Conservation (phyloP, 805 yeast genomes). For the Ogataea naganishii region DNA sequence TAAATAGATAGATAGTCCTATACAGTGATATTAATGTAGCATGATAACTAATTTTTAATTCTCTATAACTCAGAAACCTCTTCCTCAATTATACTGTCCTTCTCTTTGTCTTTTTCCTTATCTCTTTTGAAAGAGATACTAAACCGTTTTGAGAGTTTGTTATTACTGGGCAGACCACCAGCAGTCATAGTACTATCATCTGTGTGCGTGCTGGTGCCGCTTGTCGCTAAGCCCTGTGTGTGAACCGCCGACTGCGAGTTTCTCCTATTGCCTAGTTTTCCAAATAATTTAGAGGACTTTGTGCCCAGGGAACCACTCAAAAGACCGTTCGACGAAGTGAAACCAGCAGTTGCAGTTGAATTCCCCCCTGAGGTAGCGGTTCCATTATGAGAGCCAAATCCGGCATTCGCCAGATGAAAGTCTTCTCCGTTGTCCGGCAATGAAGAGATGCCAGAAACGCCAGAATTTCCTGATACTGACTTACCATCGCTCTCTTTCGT, state of each 20-base stretch:
- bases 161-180: constrained; percentile 5
- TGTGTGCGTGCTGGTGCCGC: not conserved
- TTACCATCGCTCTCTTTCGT: constrained; percentile 16
- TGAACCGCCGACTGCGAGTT: constrained; percentile 10
- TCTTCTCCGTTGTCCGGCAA: constrained; percentile 9
- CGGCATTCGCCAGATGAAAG: constrained; percentile 3
- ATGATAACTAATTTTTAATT: too few relatives aligned
- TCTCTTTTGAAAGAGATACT: constrained; percentile 22
- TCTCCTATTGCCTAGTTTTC: constrained; percentile 19
- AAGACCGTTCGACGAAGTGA: constrained; percentile 5
- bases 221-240: constrained; percentile 4
- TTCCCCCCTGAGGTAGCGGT: constrained; percentile 2
- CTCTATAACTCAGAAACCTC: constrained; percentile 13
- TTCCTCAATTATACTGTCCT: constrained; percentile 9
- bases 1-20: too few relatives aligned
- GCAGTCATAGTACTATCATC: not conserved
- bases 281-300: constrained; percentile 22
- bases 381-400: constrained; percentile 1
- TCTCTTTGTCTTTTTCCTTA: constrained; percentile 16
- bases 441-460: constrained; percentile 4
- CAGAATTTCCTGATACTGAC: too few relatives aligned
- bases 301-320: constrained; percentile 17
- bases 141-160: constrained; percentile 16
- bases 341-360: constrained; percentile 2
- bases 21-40: too few relatives aligned